Base-by-base conservation (phyloP, 768 basidiomycete species). In the Filobasidium wieringae region DNA sequence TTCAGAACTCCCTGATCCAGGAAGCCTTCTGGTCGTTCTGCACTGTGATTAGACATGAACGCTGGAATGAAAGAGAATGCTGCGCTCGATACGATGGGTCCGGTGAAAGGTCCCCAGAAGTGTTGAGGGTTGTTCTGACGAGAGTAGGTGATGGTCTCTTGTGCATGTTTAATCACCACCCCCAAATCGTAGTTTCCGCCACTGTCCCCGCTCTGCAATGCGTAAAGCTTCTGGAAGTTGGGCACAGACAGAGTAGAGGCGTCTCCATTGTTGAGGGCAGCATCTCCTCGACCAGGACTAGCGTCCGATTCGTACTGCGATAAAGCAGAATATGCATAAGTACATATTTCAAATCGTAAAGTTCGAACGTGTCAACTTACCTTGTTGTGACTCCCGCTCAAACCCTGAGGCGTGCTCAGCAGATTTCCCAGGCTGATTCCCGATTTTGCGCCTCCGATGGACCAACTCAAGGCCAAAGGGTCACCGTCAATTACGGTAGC, bases 371-470 rank as follows among this genome's bases (percentile, higher is more conserved):
- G n/a, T n/a, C n/a, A 2, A 47, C 43, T 12, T 17, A 47, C 43
- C 14, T 55, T 55, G 54, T 55, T 55, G 40, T 55, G 54, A 55
- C 54, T 55, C 26, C 54, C 54, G 7, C 40, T 29, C 1, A 55
- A 26, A 24, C 54, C 54, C 22, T 55, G 54, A 29, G 54, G 54
- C 19, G 27, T 33, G 5, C 39, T 43, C 4, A 55, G 40, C 17
- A 55, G 41, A 17, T 43, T 43, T 24, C 31, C 24, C 24, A 55
- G 54, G 27, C 36, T 33, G n/a, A 55, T 40, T 4, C 39, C 32
- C 7, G 54, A 29, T 22, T 47, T 40, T 33, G 31, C 32, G 11
- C 54, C 54, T 45, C 54, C 54, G 17, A 55, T 55, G 5, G 54
- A 55, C 54, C 54, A 55, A 22, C n/a, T 47, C 14, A 55, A 26